A percentile compares a stretch with the other conserved stretches of the same genome.
These are phyloP conservation scores for Leishmania amazonensis DNA, from an alignment of 208 protist species.

Conservation along the genomic window DNA sequence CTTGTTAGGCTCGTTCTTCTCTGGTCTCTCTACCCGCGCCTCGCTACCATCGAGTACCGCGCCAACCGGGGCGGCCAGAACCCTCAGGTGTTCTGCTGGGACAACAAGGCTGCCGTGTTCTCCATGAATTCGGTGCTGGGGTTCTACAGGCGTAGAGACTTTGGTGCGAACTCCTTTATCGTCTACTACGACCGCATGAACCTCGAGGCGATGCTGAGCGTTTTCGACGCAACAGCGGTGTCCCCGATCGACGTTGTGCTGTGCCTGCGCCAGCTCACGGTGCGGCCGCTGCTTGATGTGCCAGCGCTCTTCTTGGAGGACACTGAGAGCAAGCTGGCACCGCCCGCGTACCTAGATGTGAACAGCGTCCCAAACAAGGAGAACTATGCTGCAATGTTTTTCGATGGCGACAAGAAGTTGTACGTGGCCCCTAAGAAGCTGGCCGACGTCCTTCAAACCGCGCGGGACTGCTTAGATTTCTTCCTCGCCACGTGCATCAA, in stretches of 20 bases:
- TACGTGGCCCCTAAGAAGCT: slow-evolving; percentile 60
- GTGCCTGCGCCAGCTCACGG: slow-evolving; percentile 74
- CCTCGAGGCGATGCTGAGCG: slow-evolving; percentile 69
- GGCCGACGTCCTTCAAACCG: slow-evolving; percentile 53
- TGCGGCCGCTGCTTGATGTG: slow-evolving; percentile 56
- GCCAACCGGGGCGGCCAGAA: slow-evolving; percentile 45
- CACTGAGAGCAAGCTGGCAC: slow-evolving; percentile 60
- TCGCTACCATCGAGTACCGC: slow-evolving; percentile 79
- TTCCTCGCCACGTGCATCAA: slow-evolving; percentile 85
- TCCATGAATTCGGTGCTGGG: slow-evolving; percentile 54
- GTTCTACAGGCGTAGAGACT: slow-evolving; percentile 48
- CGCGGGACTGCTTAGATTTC: slow-evolving; percentile 85
- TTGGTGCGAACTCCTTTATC: slow-evolving; percentile 55
- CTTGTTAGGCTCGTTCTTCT: slow-evolving; percentile 76
- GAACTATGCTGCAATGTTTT: slow-evolving; percentile 65
- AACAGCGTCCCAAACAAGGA: slow-evolving; percentile 43
- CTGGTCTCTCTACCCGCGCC: slow-evolving; percentile 79
- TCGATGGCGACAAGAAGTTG: slow-evolving; percentile 86
- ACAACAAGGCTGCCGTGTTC: slow-evolving; percentile 72
- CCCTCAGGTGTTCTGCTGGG: slow-evolving; percentile 79
- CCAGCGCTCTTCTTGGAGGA: slow-evolving; percentile 58
- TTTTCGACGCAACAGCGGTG: slow-evolving; percentile 76
- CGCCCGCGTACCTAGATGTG: slow-evolving; percentile 42
- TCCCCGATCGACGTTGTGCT: slow-evolving; percentile 73
- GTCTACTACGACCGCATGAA: slow-evolving; percentile 85